A percentile compares a stretch with the other conserved stretches of the same genome.
Evolutionary conservation across 1,139 yeast species (phyloP).

Genomic region (Kluyveromyces marxianus): DNA sequence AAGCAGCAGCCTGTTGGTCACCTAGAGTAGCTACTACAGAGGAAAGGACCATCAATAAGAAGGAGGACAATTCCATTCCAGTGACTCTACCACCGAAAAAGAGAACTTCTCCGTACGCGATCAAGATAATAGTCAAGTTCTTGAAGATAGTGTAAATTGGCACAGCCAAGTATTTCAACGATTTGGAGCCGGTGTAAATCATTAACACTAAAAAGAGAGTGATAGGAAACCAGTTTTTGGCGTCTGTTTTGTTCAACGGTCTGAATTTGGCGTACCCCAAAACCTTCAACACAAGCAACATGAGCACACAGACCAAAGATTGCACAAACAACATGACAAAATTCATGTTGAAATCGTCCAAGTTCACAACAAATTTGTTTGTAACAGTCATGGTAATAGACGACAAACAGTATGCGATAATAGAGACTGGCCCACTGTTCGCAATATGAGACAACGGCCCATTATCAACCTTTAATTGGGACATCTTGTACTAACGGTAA

Average conservation of each 20-base stretch:
- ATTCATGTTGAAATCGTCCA: constrained; percentile 78
- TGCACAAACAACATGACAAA: constrained; percentile 80
- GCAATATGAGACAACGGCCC: constrained; percentile 38
- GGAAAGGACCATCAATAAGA: constrained; percentile 84
- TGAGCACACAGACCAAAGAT: constrained; percentile 69
- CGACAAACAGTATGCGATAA: constrained; percentile 79
- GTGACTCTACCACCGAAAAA: constrained; percentile 96
- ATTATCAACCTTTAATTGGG: constrained; percentile 24
- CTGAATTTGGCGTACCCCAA: constrained; percentile 78
- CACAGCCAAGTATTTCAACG: constrained; percentile 80
- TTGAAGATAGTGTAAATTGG: constrained; percentile 98
- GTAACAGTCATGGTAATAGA: constrained; percentile 98
- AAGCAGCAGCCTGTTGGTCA: constrained; percentile 42
- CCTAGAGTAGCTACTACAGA: constrained; percentile 93
- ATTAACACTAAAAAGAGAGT: constrained; percentile 80
- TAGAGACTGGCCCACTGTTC: constrained; percentile 83
- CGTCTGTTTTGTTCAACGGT: constrained; percentile 77
- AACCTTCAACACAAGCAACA: constrained; percentile 64
- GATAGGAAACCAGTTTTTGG: constrained; percentile 92
- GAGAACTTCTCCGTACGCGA: constrained; percentile 95
- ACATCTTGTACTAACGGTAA: constrained; percentile 14
- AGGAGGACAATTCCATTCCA: constrained; percentile 82
- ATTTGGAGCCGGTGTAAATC: constrained; percentile 96
- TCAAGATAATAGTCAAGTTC: constrained; percentile 89
- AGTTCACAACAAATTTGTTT: constrained; percentile 86